A percentile compares a stretch with the other conserved stretches of the same genome.
Conservation (phyloP, 192 early-diverging fungal species). For the Coemansia sp. region DNA sequence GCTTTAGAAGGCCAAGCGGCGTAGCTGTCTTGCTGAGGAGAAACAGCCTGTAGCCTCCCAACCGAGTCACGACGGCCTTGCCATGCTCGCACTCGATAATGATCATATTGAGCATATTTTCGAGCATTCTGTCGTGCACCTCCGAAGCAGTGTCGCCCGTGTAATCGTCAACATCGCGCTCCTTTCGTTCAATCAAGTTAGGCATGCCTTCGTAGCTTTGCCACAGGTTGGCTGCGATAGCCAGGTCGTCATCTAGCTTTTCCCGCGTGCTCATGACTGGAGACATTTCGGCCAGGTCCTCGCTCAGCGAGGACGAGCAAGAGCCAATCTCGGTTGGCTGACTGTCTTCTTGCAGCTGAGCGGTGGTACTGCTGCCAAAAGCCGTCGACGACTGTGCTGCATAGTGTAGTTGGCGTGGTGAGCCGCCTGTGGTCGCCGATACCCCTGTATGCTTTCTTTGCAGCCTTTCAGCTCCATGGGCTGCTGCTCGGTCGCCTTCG, state of each 20-base stretch:
- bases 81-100: slow-evolving; percentile 48
- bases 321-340: slow-evolving; percentile 20
- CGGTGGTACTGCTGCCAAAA: not conserved
- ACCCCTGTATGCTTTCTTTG: slow-evolving; percentile 2
- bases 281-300: slow-evolving; percentile 19
- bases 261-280: slow-evolving; percentile 22
- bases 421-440: not conserved
- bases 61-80: slow-evolving; percentile 29
- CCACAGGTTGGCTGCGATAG: slow-evolving; percentile 49
- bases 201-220: slow-evolving; percentile 45
- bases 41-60: slow-evolving; percentile 42
- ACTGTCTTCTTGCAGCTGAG: slow-evolving; percentile 5
- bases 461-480: not conserved
- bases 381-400: not conserved
- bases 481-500: not conserved
- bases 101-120: slow-evolving; percentile 38
- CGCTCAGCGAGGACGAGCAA: slow-evolving; percentile 21
- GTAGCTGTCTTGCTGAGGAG: slow-evolving; percentile 27
- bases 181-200: slow-evolving; percentile 38
- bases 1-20: slow-evolving; percentile 46
- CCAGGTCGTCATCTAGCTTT: slow-evolving; percentile 48
- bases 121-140: slow-evolving; percentile 16
- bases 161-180: slow-evolving; percentile 34
- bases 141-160: slow-evolving; percentile 32
- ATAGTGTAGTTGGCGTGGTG: not conserved